Evolutionary conservation across 805 yeast species (phyloP).

Genomic region (Dipodascus geniculatus): DNA sequence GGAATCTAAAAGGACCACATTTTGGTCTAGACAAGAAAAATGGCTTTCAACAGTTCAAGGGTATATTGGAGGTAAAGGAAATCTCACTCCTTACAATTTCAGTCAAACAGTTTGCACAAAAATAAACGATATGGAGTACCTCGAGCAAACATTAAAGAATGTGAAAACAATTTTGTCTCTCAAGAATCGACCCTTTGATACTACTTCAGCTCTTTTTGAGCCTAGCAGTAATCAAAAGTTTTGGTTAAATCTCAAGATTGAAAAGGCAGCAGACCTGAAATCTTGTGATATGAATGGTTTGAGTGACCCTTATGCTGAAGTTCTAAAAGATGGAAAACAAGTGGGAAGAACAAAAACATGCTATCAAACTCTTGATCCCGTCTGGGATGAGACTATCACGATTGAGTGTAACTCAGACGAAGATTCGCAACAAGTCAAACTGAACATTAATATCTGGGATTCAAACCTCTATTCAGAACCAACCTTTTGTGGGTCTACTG

Average conservation of each 20-base stretch:
- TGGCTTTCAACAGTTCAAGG: constrained; percentile 24
- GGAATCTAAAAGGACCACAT: background rate
- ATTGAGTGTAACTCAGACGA: constrained; percentile 45
- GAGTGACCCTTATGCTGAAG: constrained; percentile 43
- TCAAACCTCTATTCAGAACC: constrained; percentile 42
- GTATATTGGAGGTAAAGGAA: constrained; percentile 27
- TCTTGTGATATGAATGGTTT: constrained; percentile 36
- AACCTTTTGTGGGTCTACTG: constrained; percentile 54
- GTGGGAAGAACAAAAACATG: constrained; percentile 62
- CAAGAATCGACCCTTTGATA: constrained; percentile 28
- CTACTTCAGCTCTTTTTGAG: constrained; percentile 2
- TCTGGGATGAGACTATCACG: constrained; percentile 36
- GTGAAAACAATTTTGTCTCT: constrained; percentile 50
- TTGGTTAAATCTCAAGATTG: constrained; percentile 49
- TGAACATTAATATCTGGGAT: constrained; percentile 63
- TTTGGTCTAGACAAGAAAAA: constrained; percentile 9
- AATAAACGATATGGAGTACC: constrained; percentile 45
- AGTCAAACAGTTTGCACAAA: constrained; percentile 56
- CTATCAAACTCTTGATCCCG: constrained; percentile 51
- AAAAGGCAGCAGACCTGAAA: constrained; percentile 50
- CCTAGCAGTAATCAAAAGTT: background rate
- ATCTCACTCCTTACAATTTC: constrained; percentile 43
- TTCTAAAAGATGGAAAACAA: constrained; percentile 48
- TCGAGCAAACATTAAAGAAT: constrained; percentile 32
- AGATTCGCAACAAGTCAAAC: constrained; percentile 30